Evolutionary conservation across 306 rosid species (phyloP).

Genomic region (Nissolia schottii): DNA sequence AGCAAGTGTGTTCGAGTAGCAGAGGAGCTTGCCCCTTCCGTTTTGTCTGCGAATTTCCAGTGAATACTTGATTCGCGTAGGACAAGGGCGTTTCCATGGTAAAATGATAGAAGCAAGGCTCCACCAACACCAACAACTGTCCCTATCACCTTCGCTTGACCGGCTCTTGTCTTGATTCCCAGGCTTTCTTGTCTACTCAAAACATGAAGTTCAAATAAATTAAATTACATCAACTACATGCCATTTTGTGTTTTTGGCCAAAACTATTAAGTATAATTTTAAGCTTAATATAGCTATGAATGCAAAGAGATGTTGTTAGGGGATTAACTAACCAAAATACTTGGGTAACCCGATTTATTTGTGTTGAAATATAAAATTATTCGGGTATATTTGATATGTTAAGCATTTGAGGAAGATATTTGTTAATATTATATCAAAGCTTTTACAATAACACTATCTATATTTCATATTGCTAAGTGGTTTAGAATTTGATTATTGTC

Average conservation of each 20-base stretch:
- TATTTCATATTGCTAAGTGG: too few species aligned
- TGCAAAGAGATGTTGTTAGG: background rate
- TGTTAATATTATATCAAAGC: too few species aligned
- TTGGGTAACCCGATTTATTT: background rate
- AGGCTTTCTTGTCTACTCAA: slow-evolving; percentile 56
- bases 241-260: background rate
- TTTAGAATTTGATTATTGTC: too few species aligned
- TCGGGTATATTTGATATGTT: too few species aligned
- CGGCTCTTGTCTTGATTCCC: slow-evolving; percentile 41
- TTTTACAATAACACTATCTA: too few species aligned
- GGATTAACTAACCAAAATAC: background rate
- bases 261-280: background rate
- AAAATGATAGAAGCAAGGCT: slow-evolving; percentile 70
- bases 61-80: slow-evolving; percentile 51
- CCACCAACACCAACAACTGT: slow-evolving; percentile 66
- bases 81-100: slow-evolving; percentile 51
- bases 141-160: slow-evolving; percentile 57
- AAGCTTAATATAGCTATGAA: background rate
- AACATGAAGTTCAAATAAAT: too few species aligned
- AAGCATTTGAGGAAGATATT: too few species aligned
- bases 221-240: background rate
- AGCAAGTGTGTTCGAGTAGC: slow-evolving; percentile 10
- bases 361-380: too few species aligned
- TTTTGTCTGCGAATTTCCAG: slow-evolving; percentile 52
- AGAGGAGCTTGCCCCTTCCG: slow-evolving; percentile 23